Conservation (phyloP, 768 basidiomycete genomes). For the Tulasnella sp. region DNA sequence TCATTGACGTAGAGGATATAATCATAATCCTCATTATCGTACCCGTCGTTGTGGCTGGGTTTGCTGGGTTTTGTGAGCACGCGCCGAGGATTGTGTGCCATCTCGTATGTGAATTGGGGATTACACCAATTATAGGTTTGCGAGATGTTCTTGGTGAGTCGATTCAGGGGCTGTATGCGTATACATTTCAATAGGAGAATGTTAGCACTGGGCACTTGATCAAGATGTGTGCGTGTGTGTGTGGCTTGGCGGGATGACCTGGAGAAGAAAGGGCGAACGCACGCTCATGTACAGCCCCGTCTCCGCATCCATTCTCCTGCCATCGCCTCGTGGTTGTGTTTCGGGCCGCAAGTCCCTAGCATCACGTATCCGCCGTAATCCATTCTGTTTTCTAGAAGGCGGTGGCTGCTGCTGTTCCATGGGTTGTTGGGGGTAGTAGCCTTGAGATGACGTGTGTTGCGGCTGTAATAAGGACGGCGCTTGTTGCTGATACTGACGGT, state of each 20-base stretch:
- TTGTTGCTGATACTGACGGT: slow-evolving; percentile 39
- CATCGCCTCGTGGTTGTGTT: slow-evolving; percentile 47
- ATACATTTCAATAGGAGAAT: slow-evolving; percentile 24
- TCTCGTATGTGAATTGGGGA: slow-evolving; percentile 89
- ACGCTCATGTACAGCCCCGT: slow-evolving; percentile 63
- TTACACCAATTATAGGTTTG: slow-evolving; percentile 94
- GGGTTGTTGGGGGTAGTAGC: slow-evolving; percentile 34
- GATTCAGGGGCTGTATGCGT: slow-evolving; percentile 39
- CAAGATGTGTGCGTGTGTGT: background rate
- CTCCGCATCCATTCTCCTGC: slow-evolving; percentile 62
- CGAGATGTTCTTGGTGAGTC: slow-evolving; percentile 74
- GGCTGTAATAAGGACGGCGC: slow-evolving; percentile 30
- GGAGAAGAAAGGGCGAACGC: slow-evolving; percentile 27
- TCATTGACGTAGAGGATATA: slow-evolving; percentile 99
- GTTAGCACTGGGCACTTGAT: slow-evolving; percentile 18
- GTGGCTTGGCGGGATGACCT: background rate
- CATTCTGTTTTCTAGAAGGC: slow-evolving; percentile 40
- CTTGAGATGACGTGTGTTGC: slow-evolving; percentile 24
- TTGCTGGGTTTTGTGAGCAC: slow-evolving; percentile 98
- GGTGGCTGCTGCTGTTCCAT: slow-evolving; percentile 35
- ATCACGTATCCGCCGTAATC: slow-evolving; percentile 69
- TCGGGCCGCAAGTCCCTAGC: slow-evolving; percentile 67
- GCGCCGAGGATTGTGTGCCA: slow-evolving; percentile 84
- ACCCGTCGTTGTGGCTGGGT: slow-evolving; percentile 89
- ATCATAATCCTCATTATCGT: slow-evolving; percentile 98